Evolutionary conservation across 2,329 filamentous ascomycete species (phyloP).

Genomic region (Hypoxylon sp.): DNA sequence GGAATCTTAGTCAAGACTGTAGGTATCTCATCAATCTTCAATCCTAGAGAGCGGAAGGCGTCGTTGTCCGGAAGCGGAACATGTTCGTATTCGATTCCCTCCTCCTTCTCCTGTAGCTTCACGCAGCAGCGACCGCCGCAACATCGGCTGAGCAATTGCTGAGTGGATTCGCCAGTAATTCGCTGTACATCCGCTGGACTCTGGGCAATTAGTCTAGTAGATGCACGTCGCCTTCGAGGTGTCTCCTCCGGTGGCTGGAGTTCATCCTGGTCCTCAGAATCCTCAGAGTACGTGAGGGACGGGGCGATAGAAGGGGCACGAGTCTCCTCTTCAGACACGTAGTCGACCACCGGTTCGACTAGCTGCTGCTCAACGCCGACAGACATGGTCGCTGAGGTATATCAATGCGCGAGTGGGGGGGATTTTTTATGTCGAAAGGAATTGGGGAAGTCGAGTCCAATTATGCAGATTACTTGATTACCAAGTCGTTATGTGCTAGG

Average conservation of each 20-base stretch:
- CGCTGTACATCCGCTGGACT: conserved; percentile 72
- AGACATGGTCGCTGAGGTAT: conserved; percentile 51
- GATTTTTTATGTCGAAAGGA: not conserved
- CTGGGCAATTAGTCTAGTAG: conserved; percentile 75
- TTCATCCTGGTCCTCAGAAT: conserved; percentile 71
- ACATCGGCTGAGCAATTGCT: conserved; percentile 72
- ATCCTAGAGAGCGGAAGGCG: conserved; percentile 82
- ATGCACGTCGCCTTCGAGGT: conserved; percentile 72
- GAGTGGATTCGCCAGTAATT: conserved; percentile 74
- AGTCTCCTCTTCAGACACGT: conserved; percentile 60
- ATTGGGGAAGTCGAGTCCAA: conserved; percentile 16
- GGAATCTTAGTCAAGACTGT: conserved; percentile 78
- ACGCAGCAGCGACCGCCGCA: conserved; percentile 76
- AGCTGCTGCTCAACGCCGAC: conserved; percentile 56
- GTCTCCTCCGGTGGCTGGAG: conserved; percentile 61
- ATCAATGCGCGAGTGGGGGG: not conserved
- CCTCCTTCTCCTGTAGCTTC: conserved; percentile 59
- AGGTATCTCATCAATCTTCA: conserved; percentile 82
- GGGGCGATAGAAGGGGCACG: conserved; percentile 66
- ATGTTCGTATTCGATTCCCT: conserved; percentile 65
- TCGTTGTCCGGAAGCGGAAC: conserved; percentile 80
- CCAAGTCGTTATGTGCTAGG: not conserved
- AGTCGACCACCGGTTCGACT: conserved; percentile 57
- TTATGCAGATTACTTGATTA: conserved; percentile 18
- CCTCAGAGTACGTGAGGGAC: conserved; percentile 73